Evolutionary conservation across 192 early-diverging fungal genomes (phyloP).

Genomic region (Umbelopsis ramanniana): DNA sequence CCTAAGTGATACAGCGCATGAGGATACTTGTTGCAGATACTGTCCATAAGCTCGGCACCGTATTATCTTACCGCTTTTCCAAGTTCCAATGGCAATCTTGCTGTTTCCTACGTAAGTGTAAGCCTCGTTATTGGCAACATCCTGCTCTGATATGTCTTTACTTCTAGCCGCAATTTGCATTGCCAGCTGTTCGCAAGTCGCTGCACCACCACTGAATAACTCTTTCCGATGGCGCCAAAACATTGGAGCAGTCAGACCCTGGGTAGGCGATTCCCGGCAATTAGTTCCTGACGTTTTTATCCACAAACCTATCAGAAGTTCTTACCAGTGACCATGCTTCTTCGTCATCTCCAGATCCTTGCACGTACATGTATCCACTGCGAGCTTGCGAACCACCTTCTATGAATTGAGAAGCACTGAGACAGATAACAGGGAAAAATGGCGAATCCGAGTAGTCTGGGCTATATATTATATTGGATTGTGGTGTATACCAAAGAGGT

Average conservation of each 20-base stretch:
- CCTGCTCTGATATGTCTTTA: slow-evolving; percentile 21
- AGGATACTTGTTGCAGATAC: no score
- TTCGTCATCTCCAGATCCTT: slow-evolving; percentile 90
- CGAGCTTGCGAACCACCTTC: slow-evolving; percentile 27
- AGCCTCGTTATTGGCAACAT: neutral
- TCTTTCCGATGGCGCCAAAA: slow-evolving; percentile 65
- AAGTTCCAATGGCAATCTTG: slow-evolving; percentile 63
- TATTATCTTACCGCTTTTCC: slow-evolving; percentile 41
- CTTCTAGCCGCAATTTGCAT: slow-evolving; percentile 32
- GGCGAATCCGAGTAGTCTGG: slow-evolving; percentile 52
- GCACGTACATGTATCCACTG: slow-evolving; percentile 76
- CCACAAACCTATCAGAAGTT: neutral
- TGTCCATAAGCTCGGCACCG: no score
- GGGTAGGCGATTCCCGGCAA: neutral
- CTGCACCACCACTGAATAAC: slow-evolving; percentile 35
- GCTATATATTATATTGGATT: slow-evolving; percentile 49
- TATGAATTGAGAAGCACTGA: slow-evolving; percentile 74
- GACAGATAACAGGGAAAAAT: slow-evolving; percentile 78
- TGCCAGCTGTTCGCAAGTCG: slow-evolving; percentile 47
- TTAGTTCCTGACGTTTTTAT: slow-evolving; percentile 8
- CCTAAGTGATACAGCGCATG: neutral
- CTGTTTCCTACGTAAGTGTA: slow-evolving; percentile 66
- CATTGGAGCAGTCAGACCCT: slow-evolving; percentile 62
- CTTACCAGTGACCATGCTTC: slow-evolving; percentile 76
- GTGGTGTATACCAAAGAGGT: slow-evolving; percentile 82